Evolutionary conservation across 441 rosid genomes (phyloP), one percentile per base, ranked within the genome.

Genomic region (Corymbia citriodora): DNA sequence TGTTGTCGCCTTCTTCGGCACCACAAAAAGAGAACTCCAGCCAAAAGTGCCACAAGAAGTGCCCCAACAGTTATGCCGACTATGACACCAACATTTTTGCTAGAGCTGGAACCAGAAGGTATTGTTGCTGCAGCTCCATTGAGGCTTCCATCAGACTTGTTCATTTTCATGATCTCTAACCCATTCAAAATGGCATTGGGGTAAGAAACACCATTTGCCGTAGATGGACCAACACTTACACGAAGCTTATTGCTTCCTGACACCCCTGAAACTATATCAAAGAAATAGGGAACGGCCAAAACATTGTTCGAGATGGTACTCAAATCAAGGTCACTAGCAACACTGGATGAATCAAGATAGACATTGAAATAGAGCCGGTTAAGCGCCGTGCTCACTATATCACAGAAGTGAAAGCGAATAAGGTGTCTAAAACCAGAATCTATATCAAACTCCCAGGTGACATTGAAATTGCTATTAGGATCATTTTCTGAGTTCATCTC

Each of bases 141-240:
- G 29, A 96, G 97, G 94, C 96, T 96, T 90, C 98, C 96, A 17
- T 40, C 65, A 31, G 97, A 94, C 91, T 94, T 96, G 92, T 96
- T 96, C 96, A 98, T 91, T 93, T 98, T 98, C 98, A 98, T 95
- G 91, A 98, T 96, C 94, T 98, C 99, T 91, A 98, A 91, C 54
- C 99, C 99, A 40, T 98, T 98, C 88, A 98, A 91, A 87, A 98
- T 95, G 53, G 97, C 99, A 36, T 96, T 83, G 0, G 97, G 98
- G 87, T 92, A 94, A 85, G 92, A 94, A 85, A 65, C 92, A 2
- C 63, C 55, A 87, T 89, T 91, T 40, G 93, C 4, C 36, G 21
- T 54, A 49, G 94, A 93, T 15, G 97, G 99, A 88, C 99, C 99
- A 11, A 98, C 91, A 90, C 99, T 98, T 52, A 97, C 94, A 90